These are phyloP conservation scores for Zygoascus sp. DNA, from an alignment of 1,139 yeast genomes.

Conservation along the genomic window DNA sequence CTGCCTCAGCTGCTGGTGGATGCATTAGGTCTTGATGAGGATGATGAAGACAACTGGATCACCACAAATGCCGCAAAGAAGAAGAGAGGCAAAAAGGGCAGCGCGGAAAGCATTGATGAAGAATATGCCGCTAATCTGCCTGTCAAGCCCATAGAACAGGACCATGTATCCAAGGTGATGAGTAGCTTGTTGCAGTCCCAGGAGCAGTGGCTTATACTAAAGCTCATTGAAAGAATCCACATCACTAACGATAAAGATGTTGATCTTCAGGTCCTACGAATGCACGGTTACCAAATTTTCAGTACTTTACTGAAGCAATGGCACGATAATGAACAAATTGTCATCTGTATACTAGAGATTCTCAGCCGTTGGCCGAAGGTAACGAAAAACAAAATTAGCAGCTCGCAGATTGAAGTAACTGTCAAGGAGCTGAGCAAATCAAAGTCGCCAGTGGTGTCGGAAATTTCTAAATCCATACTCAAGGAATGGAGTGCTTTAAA, in stretches of 20 bases:
- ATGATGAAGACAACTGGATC: conserved; percentile 40
- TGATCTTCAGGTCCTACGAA: conserved; percentile 57
- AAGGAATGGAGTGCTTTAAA: conserved; percentile 70
- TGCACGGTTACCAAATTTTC: conserved; percentile 86
- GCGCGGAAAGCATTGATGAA: conserved; percentile 39
- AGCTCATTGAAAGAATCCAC: conserved; percentile 63
- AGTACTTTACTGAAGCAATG: conserved; percentile 51
- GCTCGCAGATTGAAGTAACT: conserved; percentile 68
- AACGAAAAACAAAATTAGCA: conserved; percentile 75
- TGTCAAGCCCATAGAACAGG: conserved; percentile 47
- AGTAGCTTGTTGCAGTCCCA: conserved; percentile 75
- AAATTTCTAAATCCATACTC: conserved; percentile 46
- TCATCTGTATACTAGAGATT: conserved; percentile 48
- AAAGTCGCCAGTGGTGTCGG: conserved; percentile 25
- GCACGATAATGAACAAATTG: conserved; percentile 37
- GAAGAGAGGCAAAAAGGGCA: conserved; percentile 47
- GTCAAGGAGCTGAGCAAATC: conserved; percentile 44
- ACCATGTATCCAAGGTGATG: conserved; percentile 70
- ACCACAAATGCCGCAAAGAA: conserved; percentile 31
- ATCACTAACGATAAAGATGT: conserved; percentile 52
- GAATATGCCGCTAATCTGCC: conserved; percentile 60
- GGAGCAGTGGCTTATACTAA: conserved; percentile 60
- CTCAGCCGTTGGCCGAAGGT: conserved; percentile 73
- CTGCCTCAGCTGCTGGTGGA: conserved; percentile 81
- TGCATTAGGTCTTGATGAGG: conserved; percentile 75